Evolutionary conservation across 208 protist genomes (phyloP).

Genomic region (Wallacemonas sp.): DNA sequence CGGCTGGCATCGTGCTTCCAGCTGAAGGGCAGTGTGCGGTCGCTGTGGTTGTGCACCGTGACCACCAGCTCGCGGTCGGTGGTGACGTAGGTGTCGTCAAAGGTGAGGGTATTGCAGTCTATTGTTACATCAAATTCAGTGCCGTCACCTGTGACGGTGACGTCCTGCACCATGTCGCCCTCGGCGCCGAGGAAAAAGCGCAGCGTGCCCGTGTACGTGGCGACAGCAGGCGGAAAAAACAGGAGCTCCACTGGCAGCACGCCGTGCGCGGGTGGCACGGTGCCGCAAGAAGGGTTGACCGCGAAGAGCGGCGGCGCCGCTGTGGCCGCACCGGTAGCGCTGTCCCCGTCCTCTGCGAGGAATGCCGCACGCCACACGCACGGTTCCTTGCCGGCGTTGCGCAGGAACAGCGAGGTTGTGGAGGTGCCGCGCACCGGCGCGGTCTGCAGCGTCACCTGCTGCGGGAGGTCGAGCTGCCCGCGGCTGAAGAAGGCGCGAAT

Average conservation of each 20-base stretch:
- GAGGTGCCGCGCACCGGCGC: slow-evolving; percentile 75
- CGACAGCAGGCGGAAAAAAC: slow-evolving; percentile 39
- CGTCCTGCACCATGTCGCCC: slow-evolving; percentile 75
- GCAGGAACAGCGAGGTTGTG: slow-evolving; percentile 84
- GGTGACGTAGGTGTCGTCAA: slow-evolving; percentile 91
- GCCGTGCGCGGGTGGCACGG: slow-evolving; percentile 50
- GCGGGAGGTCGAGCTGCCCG: slow-evolving; percentile 86
- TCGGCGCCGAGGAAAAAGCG: slow-evolving; percentile 85
- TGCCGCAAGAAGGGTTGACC: slow-evolving; percentile 64
- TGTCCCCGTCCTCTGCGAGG: slow-evolving; percentile 3
- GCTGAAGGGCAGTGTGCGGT: slow-evolving; percentile 73
- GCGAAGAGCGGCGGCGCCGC: slow-evolving; percentile 37
- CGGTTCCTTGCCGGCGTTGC: slow-evolving; percentile 71
- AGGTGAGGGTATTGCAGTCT: slow-evolving; percentile 52
- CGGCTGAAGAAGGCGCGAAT: slow-evolving; percentile 82
- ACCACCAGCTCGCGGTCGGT: slow-evolving; percentile 86
- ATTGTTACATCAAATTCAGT: slow-evolving; percentile 79
- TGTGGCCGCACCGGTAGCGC: background rate
- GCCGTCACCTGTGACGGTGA: slow-evolving; percentile 57
- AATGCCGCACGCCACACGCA: slow-evolving; percentile 71
- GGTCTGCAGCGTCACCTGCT: slow-evolving; percentile 51
- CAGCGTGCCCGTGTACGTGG: slow-evolving; percentile 34
- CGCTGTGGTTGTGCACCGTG: slow-evolving; percentile 85
- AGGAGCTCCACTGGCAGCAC: slow-evolving; percentile 76
- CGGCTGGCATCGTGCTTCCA: slow-evolving; percentile 64